phyloP scores from a whole-genome alignment of 768 basidiomycete genomes.

The Suillus lakei region DNA sequence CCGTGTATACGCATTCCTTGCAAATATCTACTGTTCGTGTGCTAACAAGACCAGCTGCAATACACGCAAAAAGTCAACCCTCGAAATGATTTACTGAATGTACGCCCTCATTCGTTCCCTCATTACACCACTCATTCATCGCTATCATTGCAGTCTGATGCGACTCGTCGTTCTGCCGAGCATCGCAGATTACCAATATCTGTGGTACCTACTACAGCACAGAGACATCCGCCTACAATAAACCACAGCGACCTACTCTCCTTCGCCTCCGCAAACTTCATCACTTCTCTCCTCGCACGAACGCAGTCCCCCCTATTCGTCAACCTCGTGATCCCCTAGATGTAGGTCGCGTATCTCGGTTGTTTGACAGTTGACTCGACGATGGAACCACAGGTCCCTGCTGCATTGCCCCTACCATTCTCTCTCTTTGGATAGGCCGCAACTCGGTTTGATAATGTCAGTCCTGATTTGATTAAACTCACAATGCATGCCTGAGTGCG shows the following conservation, averaged over 20 bases:
- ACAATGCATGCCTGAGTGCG: no score
- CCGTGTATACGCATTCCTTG: not conserved
- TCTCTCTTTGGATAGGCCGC: no score
- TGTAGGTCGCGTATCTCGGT: not conserved
- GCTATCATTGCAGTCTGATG: not conserved
- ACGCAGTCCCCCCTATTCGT: no score
- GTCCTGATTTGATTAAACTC: no score
- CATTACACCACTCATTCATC: not conserved
- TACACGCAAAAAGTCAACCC: not conserved
- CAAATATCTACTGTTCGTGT: not conserved
- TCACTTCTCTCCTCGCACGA: not conserved
- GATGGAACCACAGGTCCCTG: not conserved
- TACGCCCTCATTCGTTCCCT: not conserved
- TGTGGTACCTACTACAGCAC: no score
- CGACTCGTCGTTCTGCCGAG: not conserved
- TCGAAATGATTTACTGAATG: not conserved
- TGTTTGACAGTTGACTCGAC: not conserved
- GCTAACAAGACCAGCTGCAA: not conserved
- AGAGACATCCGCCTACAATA: not conserved
- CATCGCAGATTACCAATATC: not conserved
- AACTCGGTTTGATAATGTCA: no score
- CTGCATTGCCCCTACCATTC: not conserved
- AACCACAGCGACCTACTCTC: not conserved
- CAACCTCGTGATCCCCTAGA: not conserved
- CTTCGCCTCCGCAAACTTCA: not conserved